These are phyloP conservation scores for Penicillium crystallinum DNA, from an alignment of 495 filamentous ascomycete species.

Conservation along the genomic window DNA sequence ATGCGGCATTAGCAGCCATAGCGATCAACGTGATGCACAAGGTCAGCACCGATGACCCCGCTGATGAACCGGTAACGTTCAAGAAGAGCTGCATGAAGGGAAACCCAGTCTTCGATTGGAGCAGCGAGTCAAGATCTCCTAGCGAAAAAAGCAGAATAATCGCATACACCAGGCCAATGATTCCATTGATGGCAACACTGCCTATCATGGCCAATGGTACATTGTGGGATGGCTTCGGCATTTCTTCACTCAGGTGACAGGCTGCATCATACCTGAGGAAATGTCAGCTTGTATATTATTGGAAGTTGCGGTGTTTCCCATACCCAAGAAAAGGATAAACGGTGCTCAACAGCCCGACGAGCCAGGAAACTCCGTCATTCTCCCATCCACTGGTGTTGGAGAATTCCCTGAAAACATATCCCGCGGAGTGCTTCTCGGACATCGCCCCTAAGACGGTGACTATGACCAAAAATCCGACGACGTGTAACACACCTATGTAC, in stretches of 20 bases:
- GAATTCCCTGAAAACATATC: slow-evolving; percentile 17
- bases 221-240: slow-evolving; percentile 23
- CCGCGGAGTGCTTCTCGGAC: slow-evolving; percentile 15
- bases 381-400: slow-evolving; percentile 23
- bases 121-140: slow-evolving; percentile 28
- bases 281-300: neutral
- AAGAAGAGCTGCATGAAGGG: slow-evolving; percentile 46
- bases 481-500: slow-evolving; percentile 14
- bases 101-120: slow-evolving; percentile 31
- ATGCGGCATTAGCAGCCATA: slow-evolving; percentile 17
- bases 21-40: slow-evolving; percentile 17
- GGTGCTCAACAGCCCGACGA: slow-evolving; percentile 20
- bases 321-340: slow-evolving; percentile 23
- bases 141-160: slow-evolving; percentile 42
- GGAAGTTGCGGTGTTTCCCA: neutral
- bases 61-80: slow-evolving; percentile 27
- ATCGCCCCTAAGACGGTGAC: slow-evolving; percentile 15
- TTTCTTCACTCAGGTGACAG: slow-evolving; percentile 30
- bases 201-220: slow-evolving; percentile 41
- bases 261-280: slow-evolving; percentile 22
- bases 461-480: slow-evolving; percentile 15
- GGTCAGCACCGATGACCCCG: slow-evolving; percentile 31
- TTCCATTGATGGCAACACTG: slow-evolving; percentile 39
- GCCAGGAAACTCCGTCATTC: slow-evolving; percentile 21
- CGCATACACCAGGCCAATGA: slow-evolving; percentile 37